Conservation (phyloP, 306 rosid species). For the Cucurbita ficifolia region DNA sequence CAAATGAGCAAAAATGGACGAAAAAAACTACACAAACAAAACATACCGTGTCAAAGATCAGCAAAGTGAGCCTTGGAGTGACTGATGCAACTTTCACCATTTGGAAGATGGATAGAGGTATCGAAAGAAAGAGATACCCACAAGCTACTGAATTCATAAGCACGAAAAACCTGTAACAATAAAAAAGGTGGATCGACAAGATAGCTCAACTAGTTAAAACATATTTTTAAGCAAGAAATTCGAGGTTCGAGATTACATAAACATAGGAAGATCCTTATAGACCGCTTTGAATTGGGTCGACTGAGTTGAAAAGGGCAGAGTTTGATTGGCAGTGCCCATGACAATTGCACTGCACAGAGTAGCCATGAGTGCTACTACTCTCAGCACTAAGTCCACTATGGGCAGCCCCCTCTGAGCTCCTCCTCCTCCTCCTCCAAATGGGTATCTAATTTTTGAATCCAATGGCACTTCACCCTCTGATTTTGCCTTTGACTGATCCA, state of each 20-base stretch:
- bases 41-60: constrained; percentile 42
- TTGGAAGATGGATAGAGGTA: constrained; percentile 33
- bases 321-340: constrained; percentile 5
- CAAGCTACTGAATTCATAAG: constrained; percentile 30
- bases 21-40: not conserved
- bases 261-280: constrained; percentile 7
- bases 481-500: not conserved
- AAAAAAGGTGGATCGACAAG: too few species aligned
- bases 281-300: constrained; percentile 1
- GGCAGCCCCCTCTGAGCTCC: not conserved
- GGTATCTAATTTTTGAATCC: not conserved
- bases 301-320: constrained; percentile 2
- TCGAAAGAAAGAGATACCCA: constrained; percentile 40
- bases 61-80: constrained; percentile 24
- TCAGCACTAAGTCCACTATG: constrained; percentile 5
- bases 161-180: constrained; percentile 37
- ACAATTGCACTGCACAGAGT: constrained; percentile 1
- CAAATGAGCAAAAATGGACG: not conserved
- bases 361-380: constrained; percentile 4
- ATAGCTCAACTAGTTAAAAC: too few species aligned
- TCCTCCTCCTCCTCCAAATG: not conserved
- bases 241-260: not conserved
- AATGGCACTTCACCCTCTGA: not conserved
- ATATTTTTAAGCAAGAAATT: too few species aligned
- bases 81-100: constrained; percentile 20